Percentiles rank a stretch among this genome's conserved stretches.
phyloP scores from a whole-genome alignment of 208 protist genomes.

The Leishmania major region DNA sequence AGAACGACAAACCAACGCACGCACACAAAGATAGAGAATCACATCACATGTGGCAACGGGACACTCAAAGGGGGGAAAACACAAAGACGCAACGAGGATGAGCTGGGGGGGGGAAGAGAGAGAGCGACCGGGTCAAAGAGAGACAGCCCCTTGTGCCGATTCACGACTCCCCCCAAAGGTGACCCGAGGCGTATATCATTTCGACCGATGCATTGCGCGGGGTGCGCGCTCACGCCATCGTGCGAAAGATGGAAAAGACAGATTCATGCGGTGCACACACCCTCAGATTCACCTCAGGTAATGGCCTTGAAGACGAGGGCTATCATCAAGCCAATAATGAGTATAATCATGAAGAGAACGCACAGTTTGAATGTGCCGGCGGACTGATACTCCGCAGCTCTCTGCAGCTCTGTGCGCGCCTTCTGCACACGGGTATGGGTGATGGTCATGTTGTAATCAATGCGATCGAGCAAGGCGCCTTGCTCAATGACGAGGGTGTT shows the following conservation, averaged over 20 bases:
- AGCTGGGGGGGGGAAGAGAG: background rate
- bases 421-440: constrained; percentile 86
- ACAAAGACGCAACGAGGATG: background rate
- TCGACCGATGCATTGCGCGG: background rate
- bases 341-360: constrained; percentile 88
- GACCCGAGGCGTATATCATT: too few species aligned
- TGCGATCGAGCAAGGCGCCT: constrained; percentile 94
- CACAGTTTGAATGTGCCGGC: constrained; percentile 92
- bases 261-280: background rate
- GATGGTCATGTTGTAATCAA: constrained; percentile 96
- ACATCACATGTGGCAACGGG: background rate
- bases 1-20: background rate
- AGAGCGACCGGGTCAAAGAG: background rate
- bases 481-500: constrained; percentile 94
- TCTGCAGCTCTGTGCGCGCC: constrained; percentile 80
- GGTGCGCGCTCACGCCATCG: background rate
- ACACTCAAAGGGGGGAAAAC: background rate
- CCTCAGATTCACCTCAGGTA: constrained; percentile 18
- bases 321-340: constrained; percentile 88
- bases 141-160: background rate
- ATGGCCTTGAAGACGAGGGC: constrained; percentile 89
- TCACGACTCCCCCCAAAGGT: background rate
- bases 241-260: too few species aligned
- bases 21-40: background rate
- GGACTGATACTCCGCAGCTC: constrained; percentile 90